phyloP scores from a whole-genome alignment of 2,329 filamentous ascomycete species.

The Exophiala mesophila region DNA sequence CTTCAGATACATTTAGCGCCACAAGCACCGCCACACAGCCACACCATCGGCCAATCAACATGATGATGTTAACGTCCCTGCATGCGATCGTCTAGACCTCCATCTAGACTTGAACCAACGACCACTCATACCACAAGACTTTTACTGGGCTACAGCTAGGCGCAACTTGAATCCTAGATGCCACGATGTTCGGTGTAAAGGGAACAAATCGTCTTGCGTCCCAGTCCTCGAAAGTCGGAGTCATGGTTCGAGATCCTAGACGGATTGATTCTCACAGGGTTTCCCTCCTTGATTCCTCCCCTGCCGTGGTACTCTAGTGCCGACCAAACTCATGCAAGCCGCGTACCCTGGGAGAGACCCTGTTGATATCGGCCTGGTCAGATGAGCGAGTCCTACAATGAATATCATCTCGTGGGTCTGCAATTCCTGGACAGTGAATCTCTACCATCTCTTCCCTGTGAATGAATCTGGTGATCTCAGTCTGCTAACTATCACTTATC shows the following conservation, averaged over 20 bases:
- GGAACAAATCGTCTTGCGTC: not conserved
- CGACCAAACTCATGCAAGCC: slow-evolving; percentile 1
- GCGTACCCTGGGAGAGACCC: slow-evolving; percentile 1
- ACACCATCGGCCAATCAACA: slow-evolving; percentile 14
- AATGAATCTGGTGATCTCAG: too few relatives aligned
- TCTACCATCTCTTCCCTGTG: too few relatives aligned
- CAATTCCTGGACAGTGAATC: too few relatives aligned
- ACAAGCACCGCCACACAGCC: slow-evolving; percentile 20
- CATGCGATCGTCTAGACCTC: slow-evolving; percentile 8
- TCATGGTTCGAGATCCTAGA: slow-evolving; percentile 15
- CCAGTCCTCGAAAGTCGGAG: slow-evolving; percentile 1
- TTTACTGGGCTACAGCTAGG: slow-evolving; percentile 6
- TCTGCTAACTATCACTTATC: too few relatives aligned
- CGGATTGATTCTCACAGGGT: slow-evolving; percentile 9
- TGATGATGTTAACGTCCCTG: slow-evolving; percentile 2
- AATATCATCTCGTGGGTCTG: too few relatives aligned
- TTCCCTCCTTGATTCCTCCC: slow-evolving; percentile 11
- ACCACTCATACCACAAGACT: slow-evolving; percentile 3
- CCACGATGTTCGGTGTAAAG: too few relatives aligned
- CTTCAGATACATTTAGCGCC: not conserved
- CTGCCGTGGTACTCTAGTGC: slow-evolving; percentile 7
- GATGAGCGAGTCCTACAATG: too few relatives aligned
- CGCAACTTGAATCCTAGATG: slow-evolving; percentile 3
- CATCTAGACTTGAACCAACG: slow-evolving; percentile 12
- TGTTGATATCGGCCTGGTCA: not conserved